phyloP scores from a whole-genome alignment of 495 filamentous ascomycete genomes.

The Talaromyces proteolyticus region DNA sequence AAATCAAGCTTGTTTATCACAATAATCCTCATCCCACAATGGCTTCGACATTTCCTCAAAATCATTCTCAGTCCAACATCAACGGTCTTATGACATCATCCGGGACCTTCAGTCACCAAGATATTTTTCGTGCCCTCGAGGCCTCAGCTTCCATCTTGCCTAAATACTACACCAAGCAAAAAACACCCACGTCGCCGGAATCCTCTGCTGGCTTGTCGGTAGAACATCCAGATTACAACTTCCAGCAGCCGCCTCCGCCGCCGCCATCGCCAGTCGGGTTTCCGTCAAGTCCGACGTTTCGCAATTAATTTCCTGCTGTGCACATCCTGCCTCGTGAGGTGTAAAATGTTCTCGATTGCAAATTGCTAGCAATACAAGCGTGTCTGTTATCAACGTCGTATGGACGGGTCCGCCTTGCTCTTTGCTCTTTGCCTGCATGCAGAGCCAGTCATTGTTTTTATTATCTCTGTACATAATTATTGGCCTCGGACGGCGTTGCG shows the following conservation, averaged over 20 bases:
- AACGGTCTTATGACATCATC: slow-evolving; percentile 5
- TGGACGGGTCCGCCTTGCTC: background rate
- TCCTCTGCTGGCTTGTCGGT: background rate
- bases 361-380: too few species aligned
- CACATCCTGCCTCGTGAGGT: too few species aligned
- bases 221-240: slow-evolving; percentile 7
- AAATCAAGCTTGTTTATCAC: too few species aligned
- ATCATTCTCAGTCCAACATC: slow-evolving; percentile 3
- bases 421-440: background rate
- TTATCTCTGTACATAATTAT: background rate
- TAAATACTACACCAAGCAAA: slow-evolving; percentile 15
- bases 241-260: slow-evolving; percentile 37
- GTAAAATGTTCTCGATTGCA: too few species aligned
- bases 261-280: slow-evolving; percentile 44
- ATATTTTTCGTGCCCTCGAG: slow-evolving; percentile 36
- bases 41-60: slow-evolving; percentile 1
- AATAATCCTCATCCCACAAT: background rate
- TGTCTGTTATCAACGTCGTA: background rate
- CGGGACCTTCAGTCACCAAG: slow-evolving; percentile 14
- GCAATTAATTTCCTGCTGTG: too few species aligned
- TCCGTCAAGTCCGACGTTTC: slow-evolving; percentile 3
- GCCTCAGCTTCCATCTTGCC: slow-evolving; percentile 22
- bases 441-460: background rate
- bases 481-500: background rate
- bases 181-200: slow-evolving; percentile 3